Evolutionary conservation across 108 stramenopile genomes (phyloP).

Genomic region (Cyclotella distinguenda): DNA sequence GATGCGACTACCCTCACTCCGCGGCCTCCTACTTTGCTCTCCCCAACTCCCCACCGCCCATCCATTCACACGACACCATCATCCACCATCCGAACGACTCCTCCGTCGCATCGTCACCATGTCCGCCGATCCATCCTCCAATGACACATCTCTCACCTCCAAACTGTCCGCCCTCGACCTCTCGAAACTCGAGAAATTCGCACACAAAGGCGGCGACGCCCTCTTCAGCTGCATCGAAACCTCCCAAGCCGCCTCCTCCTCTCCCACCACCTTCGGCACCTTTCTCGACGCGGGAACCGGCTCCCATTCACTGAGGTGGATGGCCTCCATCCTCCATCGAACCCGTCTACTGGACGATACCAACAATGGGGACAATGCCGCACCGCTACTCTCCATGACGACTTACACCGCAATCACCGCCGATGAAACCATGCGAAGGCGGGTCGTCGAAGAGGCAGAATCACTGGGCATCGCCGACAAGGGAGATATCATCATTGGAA

Average conservation of each 20-base stretch:
- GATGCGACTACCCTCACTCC: no score
- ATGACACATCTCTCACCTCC: neutral
- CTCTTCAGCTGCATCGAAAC: conserved; percentile 83
- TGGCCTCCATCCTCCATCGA: conserved; percentile 66
- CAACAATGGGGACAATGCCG: conserved; percentile 20
- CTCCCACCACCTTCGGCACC: conserved; percentile 50
- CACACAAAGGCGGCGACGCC: conserved; percentile 64
- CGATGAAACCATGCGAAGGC: conserved; percentile 72
- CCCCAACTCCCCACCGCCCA: no score
- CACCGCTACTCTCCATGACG: conserved; percentile 51
- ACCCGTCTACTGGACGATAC: conserved; percentile 31
- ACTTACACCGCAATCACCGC: conserved; percentile 81
- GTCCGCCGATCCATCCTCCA: neutral
- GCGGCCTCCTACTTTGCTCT: no score
- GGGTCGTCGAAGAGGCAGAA: conserved; percentile 65
- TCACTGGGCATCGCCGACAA: conserved; percentile 49
- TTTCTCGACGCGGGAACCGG: conserved; percentile 95
- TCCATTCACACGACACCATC: no score
- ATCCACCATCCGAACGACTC: no score
- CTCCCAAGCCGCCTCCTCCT: conserved; percentile 53
- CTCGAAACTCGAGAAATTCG: conserved; percentile 44
- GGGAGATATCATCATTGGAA: conserved; percentile 84
- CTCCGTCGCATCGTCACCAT: no score
- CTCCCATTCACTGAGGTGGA: conserved; percentile 90
- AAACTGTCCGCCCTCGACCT: conserved; percentile 28